phyloP scores from a whole-genome alignment of 805 yeast species.

The Schwanniomyces vanrijiae region DNA sequence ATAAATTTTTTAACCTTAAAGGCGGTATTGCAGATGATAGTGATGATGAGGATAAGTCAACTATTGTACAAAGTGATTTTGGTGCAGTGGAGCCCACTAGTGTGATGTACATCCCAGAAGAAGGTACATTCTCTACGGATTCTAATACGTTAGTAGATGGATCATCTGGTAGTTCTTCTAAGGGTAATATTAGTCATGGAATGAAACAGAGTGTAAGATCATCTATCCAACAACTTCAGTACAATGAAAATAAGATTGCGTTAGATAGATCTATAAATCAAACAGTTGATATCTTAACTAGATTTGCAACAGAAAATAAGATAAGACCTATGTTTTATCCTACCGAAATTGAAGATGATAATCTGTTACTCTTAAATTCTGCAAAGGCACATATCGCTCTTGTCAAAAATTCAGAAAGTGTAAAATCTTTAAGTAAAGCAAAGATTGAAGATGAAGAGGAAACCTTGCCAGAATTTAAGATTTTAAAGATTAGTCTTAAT shows the following conservation, averaged over 20 bases:
- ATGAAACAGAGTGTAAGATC: constrained; percentile 42
- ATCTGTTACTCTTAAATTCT: constrained; percentile 42
- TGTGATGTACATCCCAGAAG: constrained; percentile 32
- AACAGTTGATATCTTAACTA: constrained; percentile 49
- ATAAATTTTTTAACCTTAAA: neutral
- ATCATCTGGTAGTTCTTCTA: constrained; percentile 17
- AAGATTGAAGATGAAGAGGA: constrained; percentile 10
- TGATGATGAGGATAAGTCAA: constrained; percentile 11
- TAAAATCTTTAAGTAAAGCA: constrained; percentile 10
- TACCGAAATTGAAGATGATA: constrained; percentile 34
- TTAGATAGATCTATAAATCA: constrained; percentile 61
- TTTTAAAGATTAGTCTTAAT: constrained; percentile 63
- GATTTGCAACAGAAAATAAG: constrained; percentile 56
- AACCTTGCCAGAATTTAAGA: constrained; percentile 47
- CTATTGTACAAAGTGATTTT: constrained; percentile 12
- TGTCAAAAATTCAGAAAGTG: constrained; percentile 39
- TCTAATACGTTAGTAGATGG: constrained; percentile 32
- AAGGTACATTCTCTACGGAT: constrained; percentile 27
- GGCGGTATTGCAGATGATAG: neutral
- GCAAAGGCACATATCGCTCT: constrained; percentile 54
- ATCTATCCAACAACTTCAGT: constrained; percentile 71
- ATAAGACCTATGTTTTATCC: constrained; percentile 67
- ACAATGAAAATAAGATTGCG: constrained; percentile 68
- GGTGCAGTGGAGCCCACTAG: constrained; percentile 13
- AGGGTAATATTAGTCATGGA: constrained; percentile 11